Evolutionary conservation across 1,139 yeast genomes (phyloP).

Genomic region (Candida buenavistaensis): DNA sequence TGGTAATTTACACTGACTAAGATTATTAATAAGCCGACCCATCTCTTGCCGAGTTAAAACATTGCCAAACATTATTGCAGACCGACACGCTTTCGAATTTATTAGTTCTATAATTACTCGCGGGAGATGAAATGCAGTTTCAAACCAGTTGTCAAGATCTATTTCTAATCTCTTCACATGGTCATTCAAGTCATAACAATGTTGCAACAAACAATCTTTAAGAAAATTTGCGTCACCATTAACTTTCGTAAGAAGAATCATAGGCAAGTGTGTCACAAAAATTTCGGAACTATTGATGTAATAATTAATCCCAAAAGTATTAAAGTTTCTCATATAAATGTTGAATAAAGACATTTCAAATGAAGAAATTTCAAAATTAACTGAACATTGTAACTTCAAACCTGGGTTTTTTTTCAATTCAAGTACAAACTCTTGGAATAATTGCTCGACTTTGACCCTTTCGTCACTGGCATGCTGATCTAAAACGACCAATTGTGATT

Average conservation of each 20-base stretch:
- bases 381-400: conserved; percentile 12
- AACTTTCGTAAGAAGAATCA: conserved; percentile 29
- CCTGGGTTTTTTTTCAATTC: conserved; percentile 4
- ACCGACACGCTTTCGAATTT: conserved; percentile 68
- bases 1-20: conserved; percentile 57
- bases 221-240: conserved; percentile 26
- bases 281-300: conserved; percentile 11
- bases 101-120: conserved; percentile 47
- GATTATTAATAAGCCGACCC: conserved; percentile 34
- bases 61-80: conserved; percentile 76
- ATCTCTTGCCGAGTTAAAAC: conserved; percentile 45
- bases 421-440: conserved; percentile 33
- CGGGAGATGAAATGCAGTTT: conserved; percentile 38
- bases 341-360: conserved; percentile 31
- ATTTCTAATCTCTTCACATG: conserved; percentile 19
- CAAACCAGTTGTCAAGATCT: conserved; percentile 18
- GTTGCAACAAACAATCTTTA: conserved; percentile 38
- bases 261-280: conserved; percentile 41
- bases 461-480: conserved; percentile 88
- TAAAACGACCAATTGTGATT: conserved; percentile 27
- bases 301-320: conserved; percentile 36
- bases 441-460: conserved; percentile 54
- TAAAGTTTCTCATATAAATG: conserved; percentile 29
- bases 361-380: conserved; percentile 20
- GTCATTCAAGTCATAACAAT: conserved; percentile 39